A percentile compares a stretch with the other conserved stretches of the same genome.
Evolutionary conservation across 2,329 filamentous ascomycete genomes (phyloP).

Genomic region (Diplodia mutila): DNA sequence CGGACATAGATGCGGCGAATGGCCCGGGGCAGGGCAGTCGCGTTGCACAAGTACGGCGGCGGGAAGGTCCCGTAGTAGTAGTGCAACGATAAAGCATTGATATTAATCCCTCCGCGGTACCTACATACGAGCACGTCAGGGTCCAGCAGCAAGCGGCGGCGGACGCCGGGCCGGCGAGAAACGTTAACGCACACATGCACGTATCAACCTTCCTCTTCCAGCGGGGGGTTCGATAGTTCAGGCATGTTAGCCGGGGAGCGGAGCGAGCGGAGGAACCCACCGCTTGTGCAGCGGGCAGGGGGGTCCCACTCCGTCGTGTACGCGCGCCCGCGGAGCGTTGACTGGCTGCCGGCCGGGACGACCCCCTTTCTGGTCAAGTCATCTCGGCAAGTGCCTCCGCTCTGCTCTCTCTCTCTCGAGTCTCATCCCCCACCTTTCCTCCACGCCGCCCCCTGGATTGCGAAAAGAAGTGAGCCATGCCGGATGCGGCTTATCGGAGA

Average conservation of each 20-base stretch:
- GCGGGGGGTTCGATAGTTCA: not conserved
- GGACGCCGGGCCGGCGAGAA: not conserved
- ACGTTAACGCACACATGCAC: not conserved
- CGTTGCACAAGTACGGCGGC: not conserved
- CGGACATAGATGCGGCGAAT: slow-evolving; percentile 6
- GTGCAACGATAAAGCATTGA: too few species aligned
- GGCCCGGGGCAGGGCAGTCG: too few species aligned
- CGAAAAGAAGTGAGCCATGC: too few species aligned
- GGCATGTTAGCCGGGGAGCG: not conserved
- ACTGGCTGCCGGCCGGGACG: too few species aligned
- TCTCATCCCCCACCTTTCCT: not conserved
- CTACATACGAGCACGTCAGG: too few species aligned
- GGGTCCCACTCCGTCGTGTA: not conserved
- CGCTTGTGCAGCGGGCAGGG: too few species aligned
- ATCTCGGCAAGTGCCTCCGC: slow-evolving; percentile 6
- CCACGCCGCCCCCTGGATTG: not conserved
- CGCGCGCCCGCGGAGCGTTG: not conserved
- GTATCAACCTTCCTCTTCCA: not conserved
- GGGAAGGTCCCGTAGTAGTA: too few species aligned
- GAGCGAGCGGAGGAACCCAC: too few species aligned
- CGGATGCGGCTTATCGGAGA: too few species aligned
- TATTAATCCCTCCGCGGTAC: too few species aligned
- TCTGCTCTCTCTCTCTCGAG: too few species aligned
- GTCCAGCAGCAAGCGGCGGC: too few species aligned
- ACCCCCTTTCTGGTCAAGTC: slow-evolving; percentile 1